Evolutionary conservation across 805 yeast species (phyloP).

Genomic region (Suhomyces pyralidae): DNA sequence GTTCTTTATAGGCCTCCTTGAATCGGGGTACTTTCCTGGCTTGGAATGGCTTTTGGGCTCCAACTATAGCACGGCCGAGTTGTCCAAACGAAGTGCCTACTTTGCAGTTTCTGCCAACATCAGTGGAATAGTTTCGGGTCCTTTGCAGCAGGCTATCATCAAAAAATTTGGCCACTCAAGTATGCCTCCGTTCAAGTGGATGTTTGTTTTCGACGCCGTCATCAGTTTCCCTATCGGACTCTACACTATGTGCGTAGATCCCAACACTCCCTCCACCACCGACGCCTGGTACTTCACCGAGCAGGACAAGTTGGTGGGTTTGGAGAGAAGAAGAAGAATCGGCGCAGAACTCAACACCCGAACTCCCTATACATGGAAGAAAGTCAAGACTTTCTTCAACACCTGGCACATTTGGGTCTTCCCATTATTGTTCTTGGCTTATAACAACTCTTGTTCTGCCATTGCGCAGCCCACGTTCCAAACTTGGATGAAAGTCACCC

Average conservation of each 20-base stretch:
- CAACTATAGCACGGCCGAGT: slow-evolving; percentile 32
- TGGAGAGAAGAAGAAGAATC: slow-evolving; percentile 38
- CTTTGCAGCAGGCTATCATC: slow-evolving; percentile 31
- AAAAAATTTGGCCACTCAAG: slow-evolving; percentile 14
- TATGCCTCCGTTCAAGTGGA: slow-evolving; percentile 40
- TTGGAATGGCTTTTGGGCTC: slow-evolving; percentile 32
- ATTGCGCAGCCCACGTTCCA: slow-evolving; percentile 35
- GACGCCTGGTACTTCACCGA: slow-evolving; percentile 42
- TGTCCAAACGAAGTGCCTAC: slow-evolving; percentile 33
- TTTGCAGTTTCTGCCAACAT: slow-evolving; percentile 35
- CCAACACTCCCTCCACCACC: slow-evolving; percentile 46
- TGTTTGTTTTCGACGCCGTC: slow-evolving; percentile 46
- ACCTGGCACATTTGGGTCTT: slow-evolving; percentile 51
- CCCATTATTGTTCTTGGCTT: slow-evolving; percentile 38
- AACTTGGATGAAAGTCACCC: slow-evolving; percentile 33
- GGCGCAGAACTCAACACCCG: slow-evolving; percentile 41
- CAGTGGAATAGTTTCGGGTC: slow-evolving; percentile 37
- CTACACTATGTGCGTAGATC: slow-evolving; percentile 43
- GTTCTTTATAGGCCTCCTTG: slow-evolving; percentile 43
- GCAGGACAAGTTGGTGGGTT: slow-evolving; percentile 43
- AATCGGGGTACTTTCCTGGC: slow-evolving; percentile 55
- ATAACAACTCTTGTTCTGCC: slow-evolving; percentile 34
- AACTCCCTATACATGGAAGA: slow-evolving; percentile 38
- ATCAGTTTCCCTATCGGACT: slow-evolving; percentile 35
- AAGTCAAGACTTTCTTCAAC: slow-evolving; percentile 40